Conservation (phyloP, 108 stramenopile genomes). For the Parmales sp. region DNA sequence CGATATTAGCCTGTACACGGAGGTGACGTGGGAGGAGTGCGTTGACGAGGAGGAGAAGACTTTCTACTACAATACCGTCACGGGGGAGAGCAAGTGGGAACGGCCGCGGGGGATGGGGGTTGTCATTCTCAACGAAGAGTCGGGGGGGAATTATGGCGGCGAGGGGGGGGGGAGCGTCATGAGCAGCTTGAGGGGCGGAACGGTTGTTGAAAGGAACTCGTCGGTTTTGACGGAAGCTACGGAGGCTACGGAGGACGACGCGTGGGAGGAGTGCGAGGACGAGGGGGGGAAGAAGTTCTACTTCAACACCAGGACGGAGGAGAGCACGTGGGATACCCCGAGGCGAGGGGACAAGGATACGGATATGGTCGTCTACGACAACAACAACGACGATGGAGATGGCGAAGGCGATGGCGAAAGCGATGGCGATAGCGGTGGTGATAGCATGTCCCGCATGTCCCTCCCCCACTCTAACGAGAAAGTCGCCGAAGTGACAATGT, state of each 20-base stretch:
- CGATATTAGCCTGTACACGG: neutral
- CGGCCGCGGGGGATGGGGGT: neutral
- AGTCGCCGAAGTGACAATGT: no score
- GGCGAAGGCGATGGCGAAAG: no score
- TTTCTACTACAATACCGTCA: neutral
- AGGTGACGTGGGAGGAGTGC: constrained; percentile 8
- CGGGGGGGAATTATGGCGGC: neutral
- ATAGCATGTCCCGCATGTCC: no score
- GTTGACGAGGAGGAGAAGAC: neutral
- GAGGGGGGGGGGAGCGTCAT: neutral
- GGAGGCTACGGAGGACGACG: neutral
- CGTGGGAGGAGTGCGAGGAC: neutral
- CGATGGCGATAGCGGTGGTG: no score
- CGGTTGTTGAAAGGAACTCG: neutral
- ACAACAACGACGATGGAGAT: no score
- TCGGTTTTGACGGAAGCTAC: no score
- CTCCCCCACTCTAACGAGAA: no score
- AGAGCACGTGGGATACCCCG: neutral
- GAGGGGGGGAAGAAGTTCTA: neutral
- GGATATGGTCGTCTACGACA: no score
- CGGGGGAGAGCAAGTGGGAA: neutral
- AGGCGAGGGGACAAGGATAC: neutral
- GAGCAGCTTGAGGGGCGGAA: neutral
- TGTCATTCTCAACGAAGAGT: neutral
- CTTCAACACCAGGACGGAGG: neutral